Evolutionary conservation across 2,329 filamentous ascomycete genomes (phyloP), one percentile per base, ranked within the genome.

Genomic region (Aureobasidium melanogenum): DNA sequence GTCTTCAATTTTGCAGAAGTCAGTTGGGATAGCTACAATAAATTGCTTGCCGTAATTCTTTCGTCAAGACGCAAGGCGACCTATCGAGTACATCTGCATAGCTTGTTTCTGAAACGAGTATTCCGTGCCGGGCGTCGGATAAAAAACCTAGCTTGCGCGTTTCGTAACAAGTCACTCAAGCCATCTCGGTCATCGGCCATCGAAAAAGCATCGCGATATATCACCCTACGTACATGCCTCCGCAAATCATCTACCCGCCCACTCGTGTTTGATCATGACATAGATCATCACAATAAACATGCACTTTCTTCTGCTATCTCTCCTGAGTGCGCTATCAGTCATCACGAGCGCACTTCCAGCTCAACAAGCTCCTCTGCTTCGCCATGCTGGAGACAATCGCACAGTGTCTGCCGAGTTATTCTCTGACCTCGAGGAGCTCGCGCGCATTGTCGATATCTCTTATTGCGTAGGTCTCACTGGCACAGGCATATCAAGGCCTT

Each of bases 391-490:
- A 66, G 70, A 69, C 64, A 69, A 68, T 64, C 73, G 69, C 65
- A 67, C 71, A 34, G 72, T 94, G 61, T 86, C 88, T 5, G 69
- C 75, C 30, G 69, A 78, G 26, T 81, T 97, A 64, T 97, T 96
- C 75, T 78, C 83, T 62, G 86, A 89, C 19, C 84, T 99, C 15
- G 91, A 97, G 74, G 89, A 96, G 69, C 80, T 93, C 60, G 85
- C 93, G n/a, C 87, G 92, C 59, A 82, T 97, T 28, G 93, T 97
- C 64, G 94, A 99, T 72, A 94, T 97, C 63, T 80, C 91, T 51
- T 97, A 97, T 76, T 99, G 94, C 73, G 89, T 97, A 62, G 91
- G 92, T 64, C 86, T 83, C 5, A 87, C 88, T 0, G 92, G 91
- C 12, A 82, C 96, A 60, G 94, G 93, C 41, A 86, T 99, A 64